These are phyloP conservation scores for Lactuca saligna DNA, from an alignment of 129 eudicot genomes.

Conservation along the genomic window DNA sequence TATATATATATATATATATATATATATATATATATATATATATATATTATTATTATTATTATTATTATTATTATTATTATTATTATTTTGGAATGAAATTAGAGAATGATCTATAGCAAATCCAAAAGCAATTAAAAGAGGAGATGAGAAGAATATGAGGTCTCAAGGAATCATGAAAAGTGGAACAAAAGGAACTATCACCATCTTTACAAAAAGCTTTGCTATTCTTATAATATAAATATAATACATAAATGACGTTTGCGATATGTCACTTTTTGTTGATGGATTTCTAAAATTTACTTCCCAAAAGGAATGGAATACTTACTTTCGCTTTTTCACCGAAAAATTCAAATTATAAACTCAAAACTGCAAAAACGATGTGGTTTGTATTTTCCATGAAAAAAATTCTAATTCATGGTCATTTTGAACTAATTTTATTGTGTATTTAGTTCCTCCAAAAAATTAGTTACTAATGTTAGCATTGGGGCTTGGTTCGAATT, in stretches of 20 bases:
- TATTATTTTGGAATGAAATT: too few species aligned
- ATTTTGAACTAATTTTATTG: not conserved
- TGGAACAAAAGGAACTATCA: slow-evolving; percentile 69
- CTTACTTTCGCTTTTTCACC: not conserved
- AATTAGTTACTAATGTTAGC: too few species aligned
- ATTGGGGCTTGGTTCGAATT: too few species aligned
- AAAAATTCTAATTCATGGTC: not conserved
- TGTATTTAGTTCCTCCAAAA: too few species aligned
- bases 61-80: too few species aligned
- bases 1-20: too few species aligned
- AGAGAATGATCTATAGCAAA: slow-evolving; percentile 54
- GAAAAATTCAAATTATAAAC: not conserved
- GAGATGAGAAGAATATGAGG: slow-evolving; percentile 54
- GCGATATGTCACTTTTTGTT: slow-evolving; percentile 47
- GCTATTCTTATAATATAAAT: slow-evolving; percentile 28
- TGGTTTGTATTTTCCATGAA: too few species aligned
- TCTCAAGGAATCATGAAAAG: slow-evolving; percentile 79
- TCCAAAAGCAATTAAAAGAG: slow-evolving; percentile 53
- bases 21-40: too few species aligned
- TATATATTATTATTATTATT: too few species aligned
- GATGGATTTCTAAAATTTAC: slow-evolving; percentile 13
- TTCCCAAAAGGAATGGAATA: not conserved
- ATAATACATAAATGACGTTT: slow-evolving; percentile 45
- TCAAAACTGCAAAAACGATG: not conserved
- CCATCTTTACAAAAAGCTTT: slow-evolving; percentile 42